These are phyloP conservation scores for Dioszegia aurantiaca DNA, from an alignment of 768 basidiomycete species.

Conservation along the genomic window DNA sequence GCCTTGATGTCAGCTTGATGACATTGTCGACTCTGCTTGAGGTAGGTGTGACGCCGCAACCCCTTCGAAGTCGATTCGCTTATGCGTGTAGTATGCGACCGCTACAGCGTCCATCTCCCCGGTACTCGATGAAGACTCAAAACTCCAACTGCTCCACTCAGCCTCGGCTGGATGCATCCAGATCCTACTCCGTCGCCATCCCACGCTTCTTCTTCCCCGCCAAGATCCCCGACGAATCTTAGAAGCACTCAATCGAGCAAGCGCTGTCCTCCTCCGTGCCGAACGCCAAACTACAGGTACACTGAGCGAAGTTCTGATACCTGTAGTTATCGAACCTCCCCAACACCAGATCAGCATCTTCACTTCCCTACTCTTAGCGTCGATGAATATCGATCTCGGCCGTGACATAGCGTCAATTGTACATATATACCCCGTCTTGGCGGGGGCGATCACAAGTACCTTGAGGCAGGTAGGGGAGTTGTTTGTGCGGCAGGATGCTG, in stretches of 20 bases:
- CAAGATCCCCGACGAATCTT: slow-evolving; percentile 15
- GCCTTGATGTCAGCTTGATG: slow-evolving; percentile 18
- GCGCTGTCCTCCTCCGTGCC: slow-evolving; percentile 24
- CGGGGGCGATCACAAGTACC: slow-evolving; percentile 23
- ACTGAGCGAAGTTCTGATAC: slow-evolving; percentile 14
- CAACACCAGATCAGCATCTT: slow-evolving; percentile 30
- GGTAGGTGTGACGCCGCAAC: background rate
- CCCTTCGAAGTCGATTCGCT: background rate
- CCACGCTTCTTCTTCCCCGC: slow-evolving; percentile 1
- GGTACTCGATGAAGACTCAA: background rate
- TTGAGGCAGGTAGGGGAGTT: slow-evolving; percentile 32
- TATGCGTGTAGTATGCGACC: background rate
- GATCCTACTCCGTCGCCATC: slow-evolving; percentile 28
- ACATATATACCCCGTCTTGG: slow-evolving; percentile 29
- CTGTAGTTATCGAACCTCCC: slow-evolving; percentile 19
- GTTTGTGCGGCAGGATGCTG: slow-evolving; percentile 26
- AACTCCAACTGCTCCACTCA: background rate
- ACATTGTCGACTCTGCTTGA: slow-evolving; percentile 26
- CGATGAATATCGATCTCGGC: background rate
- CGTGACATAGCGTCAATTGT: slow-evolving; percentile 9
- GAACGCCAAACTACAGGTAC: slow-evolving; percentile 21
- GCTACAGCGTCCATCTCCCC: background rate
- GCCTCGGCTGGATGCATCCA: slow-evolving; percentile 19
- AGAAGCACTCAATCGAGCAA: slow-evolving; percentile 13
- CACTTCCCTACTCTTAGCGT: slow-evolving; percentile 24